phyloP scores from a whole-genome alignment of 2,329 filamentous ascomycete genomes.

The Penicillium sp. region DNA sequence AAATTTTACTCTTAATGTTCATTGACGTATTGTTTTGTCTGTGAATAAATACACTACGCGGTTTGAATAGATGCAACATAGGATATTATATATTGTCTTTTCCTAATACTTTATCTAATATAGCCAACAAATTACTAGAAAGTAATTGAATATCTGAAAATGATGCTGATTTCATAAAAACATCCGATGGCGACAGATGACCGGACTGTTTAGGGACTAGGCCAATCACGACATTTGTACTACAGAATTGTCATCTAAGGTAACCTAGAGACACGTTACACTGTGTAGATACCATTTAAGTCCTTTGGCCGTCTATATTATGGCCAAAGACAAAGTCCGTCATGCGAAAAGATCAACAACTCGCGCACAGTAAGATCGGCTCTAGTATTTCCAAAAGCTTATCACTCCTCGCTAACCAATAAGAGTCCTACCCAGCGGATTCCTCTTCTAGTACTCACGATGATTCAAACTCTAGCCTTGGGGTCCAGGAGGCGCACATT shows the following conservation, averaged over 20 bases:
- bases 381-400: background rate
- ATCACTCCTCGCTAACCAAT: background rate
- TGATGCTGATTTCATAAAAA: background rate
- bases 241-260: constrained; percentile 12
- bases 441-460: constrained; percentile 6
- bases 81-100: no score
- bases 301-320: background rate
- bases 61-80: no score
- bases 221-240: constrained; percentile 13
- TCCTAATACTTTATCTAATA: no score
- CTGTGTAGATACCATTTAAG: background rate
- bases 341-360: constrained; percentile 4
- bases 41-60: no score
- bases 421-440: background rate
- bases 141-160: no score
- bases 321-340: background rate
- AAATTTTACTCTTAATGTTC: no score
- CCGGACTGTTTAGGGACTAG: background rate
- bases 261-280: background rate
- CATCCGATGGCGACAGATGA: constrained; percentile 2
- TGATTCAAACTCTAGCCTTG: constrained; percentile 2
- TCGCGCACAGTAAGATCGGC: constrained; percentile 1
- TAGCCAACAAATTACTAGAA: no score
- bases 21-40: no score
- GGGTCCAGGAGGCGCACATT: constrained; percentile 20